phyloP scores from a whole-genome alignment of 352 stramenopile species.

The Pythium phragmitis region DNA sequence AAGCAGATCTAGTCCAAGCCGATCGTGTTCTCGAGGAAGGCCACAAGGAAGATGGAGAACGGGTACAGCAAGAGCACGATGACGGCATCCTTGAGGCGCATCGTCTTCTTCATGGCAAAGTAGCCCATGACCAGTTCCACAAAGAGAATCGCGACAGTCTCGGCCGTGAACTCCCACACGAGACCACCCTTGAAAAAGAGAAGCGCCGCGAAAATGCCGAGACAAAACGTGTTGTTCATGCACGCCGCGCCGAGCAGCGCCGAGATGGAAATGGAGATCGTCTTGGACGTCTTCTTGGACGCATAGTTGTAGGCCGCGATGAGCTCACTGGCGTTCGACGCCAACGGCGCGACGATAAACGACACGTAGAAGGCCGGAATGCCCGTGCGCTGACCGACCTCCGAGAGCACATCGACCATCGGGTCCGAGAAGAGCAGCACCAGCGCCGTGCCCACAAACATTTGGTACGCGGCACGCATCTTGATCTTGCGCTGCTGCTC shows the following conservation, averaged over 20 bases:
- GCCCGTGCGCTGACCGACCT: conserved; percentile 87
- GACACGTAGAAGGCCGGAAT: conserved; percentile 98
- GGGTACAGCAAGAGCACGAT: conserved; percentile 92
- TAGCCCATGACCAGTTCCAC: conserved; percentile 91
- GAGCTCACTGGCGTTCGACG: conserved; percentile 98
- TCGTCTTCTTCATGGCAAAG: conserved; percentile 83
- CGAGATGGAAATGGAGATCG: conserved; percentile 95
- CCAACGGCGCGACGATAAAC: conserved; percentile 96
- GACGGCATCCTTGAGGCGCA: conserved; percentile 82
- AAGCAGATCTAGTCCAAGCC: conserved; percentile 83
- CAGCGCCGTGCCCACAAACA: conserved; percentile 92
- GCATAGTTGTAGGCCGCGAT: conserved; percentile 98
- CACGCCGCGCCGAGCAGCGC: conserved; percentile 93
- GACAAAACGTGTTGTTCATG: conserved; percentile 99
- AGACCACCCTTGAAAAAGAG: conserved; percentile 94
- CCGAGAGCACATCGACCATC: conserved; percentile 97
- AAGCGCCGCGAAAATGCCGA: conserved; percentile 97
- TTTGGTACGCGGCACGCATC: conserved; percentile 91
- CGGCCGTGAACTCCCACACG: conserved; percentile 97
- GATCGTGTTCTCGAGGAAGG: conserved; percentile 90
- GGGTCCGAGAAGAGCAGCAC: conserved; percentile 97
- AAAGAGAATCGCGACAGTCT: conserved; percentile 96
- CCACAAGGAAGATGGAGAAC: conserved; percentile 91
- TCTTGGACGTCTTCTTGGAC: conserved; percentile 97
- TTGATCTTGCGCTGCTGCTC: conserved; percentile 96